phyloP scores from a whole-genome alignment of 768 basidiomycete genomes.

The Hypholoma sublateritium region DNA sequence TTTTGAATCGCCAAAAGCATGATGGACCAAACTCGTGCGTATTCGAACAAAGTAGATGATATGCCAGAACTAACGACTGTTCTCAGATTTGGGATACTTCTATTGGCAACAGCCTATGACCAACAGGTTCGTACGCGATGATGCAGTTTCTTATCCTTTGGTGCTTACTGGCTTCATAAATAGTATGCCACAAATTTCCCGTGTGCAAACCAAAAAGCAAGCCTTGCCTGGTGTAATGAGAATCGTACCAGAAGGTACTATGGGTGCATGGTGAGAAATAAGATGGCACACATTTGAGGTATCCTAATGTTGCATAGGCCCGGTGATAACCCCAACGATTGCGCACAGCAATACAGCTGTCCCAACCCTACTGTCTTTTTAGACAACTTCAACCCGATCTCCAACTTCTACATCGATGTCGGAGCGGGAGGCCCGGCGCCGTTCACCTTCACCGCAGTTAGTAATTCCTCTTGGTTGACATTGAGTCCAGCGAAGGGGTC shows the following conservation, averaged over 20 bases:
- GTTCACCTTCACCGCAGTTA: conserved; percentile 52
- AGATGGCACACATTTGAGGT: no score
- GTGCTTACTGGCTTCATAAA: background rate
- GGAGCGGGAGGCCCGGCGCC: conserved; percentile 57
- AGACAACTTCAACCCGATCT: conserved; percentile 55
- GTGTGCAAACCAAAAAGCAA: conserved; percentile 54
- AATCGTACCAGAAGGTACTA: conserved; percentile 57
- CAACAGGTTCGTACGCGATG: conserved; percentile 42
- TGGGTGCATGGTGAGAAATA: conserved; percentile 52
- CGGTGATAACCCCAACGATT: conserved; percentile 65
- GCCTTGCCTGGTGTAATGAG: conserved; percentile 64
- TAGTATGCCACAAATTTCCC: conserved; percentile 53
- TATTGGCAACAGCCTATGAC: conserved; percentile 76
- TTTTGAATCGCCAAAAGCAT: conserved; percentile 35
- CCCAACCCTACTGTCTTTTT: conserved; percentile 48
- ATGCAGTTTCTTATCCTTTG: background rate
- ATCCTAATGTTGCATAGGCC: conserved; percentile 40
- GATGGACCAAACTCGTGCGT: conserved; percentile 69
- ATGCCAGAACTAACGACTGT: background rate
- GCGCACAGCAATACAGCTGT: conserved; percentile 47
- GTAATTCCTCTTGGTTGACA: conserved; percentile 54
- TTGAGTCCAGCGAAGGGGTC: conserved; percentile 47
- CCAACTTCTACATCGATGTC: conserved; percentile 59
- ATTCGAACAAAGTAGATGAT: background rate
- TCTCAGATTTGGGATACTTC: conserved; percentile 53